Evolutionary conservation across 208 protist genomes (phyloP).

Genomic region (Trypanosoma rangeli): DNA sequence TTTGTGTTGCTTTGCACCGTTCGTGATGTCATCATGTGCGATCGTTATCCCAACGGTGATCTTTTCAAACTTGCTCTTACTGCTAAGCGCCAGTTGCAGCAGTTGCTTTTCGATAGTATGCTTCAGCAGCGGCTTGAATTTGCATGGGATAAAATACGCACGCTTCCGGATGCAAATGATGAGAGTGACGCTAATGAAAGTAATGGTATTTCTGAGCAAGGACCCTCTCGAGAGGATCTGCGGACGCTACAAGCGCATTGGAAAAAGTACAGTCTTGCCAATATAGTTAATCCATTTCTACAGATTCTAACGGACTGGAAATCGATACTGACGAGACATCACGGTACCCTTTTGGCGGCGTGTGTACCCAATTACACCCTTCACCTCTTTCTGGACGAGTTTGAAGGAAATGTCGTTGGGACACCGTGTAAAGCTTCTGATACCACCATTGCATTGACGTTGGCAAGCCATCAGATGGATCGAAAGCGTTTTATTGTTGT

Average conservation of each 20-base stretch:
- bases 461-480: background rate
- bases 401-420: background rate
- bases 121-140: constrained; percentile 62
- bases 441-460: constrained; percentile 2
- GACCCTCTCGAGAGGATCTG: constrained; percentile 10
- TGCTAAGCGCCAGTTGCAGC: constrained; percentile 55
- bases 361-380: constrained; percentile 16
- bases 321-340: background rate
- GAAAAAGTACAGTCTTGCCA: constrained; percentile 1
- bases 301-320: constrained; percentile 15
- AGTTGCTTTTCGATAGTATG: constrained; percentile 69
- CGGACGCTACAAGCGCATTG: constrained; percentile 11
- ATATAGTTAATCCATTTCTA: constrained; percentile 15
- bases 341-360: background rate
- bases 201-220: background rate
- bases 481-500: constrained; percentile 7
- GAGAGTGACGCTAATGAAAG: background rate
- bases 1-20: constrained; percentile 60
- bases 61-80: constrained; percentile 40
- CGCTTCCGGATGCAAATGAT: background rate
- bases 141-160: constrained; percentile 51
- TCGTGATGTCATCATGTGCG: constrained; percentile 23
- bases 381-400: constrained; percentile 12
- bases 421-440: background rate
- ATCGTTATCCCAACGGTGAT: constrained; percentile 32